Base-by-base conservation (phyloP, 2,329 filamentous ascomycete genomes). In the Didymella segeticola region DNA sequence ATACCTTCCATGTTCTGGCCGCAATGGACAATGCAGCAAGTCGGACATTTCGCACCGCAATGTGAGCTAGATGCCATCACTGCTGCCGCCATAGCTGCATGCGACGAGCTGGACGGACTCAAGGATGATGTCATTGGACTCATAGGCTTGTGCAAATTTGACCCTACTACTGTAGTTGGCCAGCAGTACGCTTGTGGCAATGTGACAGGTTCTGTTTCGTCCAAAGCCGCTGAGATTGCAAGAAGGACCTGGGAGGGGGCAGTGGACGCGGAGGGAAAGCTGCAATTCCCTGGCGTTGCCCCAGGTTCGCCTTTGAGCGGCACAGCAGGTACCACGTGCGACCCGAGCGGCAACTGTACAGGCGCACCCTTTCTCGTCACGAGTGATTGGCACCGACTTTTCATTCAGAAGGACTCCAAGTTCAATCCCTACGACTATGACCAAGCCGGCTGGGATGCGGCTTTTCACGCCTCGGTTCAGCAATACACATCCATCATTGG, bases 11-110 rank as follows among this genome's bases (percentile, higher is more conserved):
- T 43, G n/a, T 56, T 57, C 25, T 66, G 57, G 57, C 50, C 57
- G 14, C 57, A 61, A 22, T 41, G 62, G 19, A 30, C 62, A 9
- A 70, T 69, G 64, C 52, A 61, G 9, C 37, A 36, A 38, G 10
- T 50, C 3, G 42, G 45, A 5, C 39, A 53, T 11, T 62, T 42
- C 7, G 45, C 56, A 14, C 37, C 29, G 2, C 38, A 47, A 5
- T 73, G 69, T 39, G 68, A 71, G 47, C 23, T 67, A 1, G 58
- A 64, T n/a, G 43, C 56, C 6, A 53, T 72, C 22, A 61, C 57
- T n/a, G 17, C 42, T 4, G 60, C 51, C 1, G 61, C 62, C 1
- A 45, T 65, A 1, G 50, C 25, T 6, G 56, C 53, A 8, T 73
- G 69, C 42, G 70, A 70, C 34, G 43, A 23, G 1, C 25, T 60